These are phyloP conservation scores for Calycina herbarum DNA, from an alignment of 2,329 filamentous ascomycete species.

Conservation along the genomic window DNA sequence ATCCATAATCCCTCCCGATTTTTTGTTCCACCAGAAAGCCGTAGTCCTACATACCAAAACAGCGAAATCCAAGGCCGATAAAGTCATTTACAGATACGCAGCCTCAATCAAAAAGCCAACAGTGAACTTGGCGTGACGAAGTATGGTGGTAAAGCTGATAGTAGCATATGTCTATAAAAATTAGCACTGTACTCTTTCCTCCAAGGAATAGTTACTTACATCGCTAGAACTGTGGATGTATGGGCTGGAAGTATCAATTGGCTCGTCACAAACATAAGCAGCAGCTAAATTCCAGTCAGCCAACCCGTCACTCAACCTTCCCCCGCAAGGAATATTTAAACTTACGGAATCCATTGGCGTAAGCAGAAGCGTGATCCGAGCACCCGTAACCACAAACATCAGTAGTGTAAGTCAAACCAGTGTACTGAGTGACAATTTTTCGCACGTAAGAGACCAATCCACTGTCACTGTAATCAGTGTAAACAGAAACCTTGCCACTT, in stretches of 20 bases:
- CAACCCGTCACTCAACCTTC: not conserved
- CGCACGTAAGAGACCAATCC: constrained; percentile 11
- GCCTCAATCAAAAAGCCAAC: constrained; percentile 11
- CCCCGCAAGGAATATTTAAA: not conserved
- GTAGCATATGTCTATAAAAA: constrained; percentile 8
- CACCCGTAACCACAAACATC: constrained; percentile 14
- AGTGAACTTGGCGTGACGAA: constrained; percentile 13
- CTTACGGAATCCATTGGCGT: constrained; percentile 13
- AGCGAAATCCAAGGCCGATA: not conserved
- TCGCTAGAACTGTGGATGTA: constrained; percentile 15
- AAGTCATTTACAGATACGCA: constrained; percentile 1
- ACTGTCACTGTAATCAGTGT: constrained; percentile 12
- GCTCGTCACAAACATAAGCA: constrained; percentile 15
- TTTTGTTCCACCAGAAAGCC: not conserved
- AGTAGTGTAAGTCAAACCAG: constrained; percentile 7
- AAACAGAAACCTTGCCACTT: constrained; percentile 8
- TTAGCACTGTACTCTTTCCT: not conserved
- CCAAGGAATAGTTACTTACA: constrained; percentile 4
- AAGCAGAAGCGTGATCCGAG: constrained; percentile 14
- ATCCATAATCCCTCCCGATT: not conserved
- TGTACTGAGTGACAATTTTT: constrained; percentile 11
- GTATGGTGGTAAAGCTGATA: constrained; percentile 5
- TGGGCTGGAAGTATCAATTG: constrained; percentile 8
- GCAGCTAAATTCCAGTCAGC: constrained; percentile 7
- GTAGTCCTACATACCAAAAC: not conserved